Base-by-base conservation (phyloP, 202 grass and related monocot genomes). In the Elaeis oleifera region DNA sequence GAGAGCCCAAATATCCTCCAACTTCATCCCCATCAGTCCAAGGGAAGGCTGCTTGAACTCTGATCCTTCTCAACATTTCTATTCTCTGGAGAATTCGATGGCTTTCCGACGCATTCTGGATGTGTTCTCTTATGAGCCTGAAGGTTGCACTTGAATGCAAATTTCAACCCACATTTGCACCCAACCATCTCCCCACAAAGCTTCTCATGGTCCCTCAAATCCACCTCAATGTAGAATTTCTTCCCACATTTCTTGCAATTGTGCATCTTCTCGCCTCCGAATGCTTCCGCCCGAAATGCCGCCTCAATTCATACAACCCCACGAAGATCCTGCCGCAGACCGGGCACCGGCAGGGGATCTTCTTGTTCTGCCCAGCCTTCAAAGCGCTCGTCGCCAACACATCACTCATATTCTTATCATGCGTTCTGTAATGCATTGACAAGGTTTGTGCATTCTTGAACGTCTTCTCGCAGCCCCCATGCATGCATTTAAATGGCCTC, bases 201-300 rank as follows among this genome's bases (percentile, higher is more conserved):
- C 54, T 56, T 56, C 54, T 56, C 54, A 15, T 56, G 54, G 54
- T 56, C 54, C 54, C 54, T 56, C 54, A 56, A 56, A 22, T 56
- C 54, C 20, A 56, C 54, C 20, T 56, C 54, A 22, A 56, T 56
- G 54, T 56, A 56, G 54, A 56, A 56, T 22, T 56, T 56, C 54
- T 56, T 56, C 17, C 54, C 54, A 23, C 54, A 56, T 13, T 56
- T 56, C 54, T n/a, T 56, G 23, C 54, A 56, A n/a, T 23, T 22
- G 22, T 56, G 54, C 54, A 56, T 56, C 54, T 56, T 56, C 54
- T 56, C 54, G 18, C 54, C 54, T 56, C 54, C 54, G 54, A 56
- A n/a, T 56, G 54, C 54, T 56, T 56, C 54, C 54, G 23, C 18
- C 54, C 54, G 22, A 56, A 56, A 56, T 56, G 54, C 9, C 54